Conservation (phyloP, 352 stramenopile genomes). For the Lagenidium sp. region DNA sequence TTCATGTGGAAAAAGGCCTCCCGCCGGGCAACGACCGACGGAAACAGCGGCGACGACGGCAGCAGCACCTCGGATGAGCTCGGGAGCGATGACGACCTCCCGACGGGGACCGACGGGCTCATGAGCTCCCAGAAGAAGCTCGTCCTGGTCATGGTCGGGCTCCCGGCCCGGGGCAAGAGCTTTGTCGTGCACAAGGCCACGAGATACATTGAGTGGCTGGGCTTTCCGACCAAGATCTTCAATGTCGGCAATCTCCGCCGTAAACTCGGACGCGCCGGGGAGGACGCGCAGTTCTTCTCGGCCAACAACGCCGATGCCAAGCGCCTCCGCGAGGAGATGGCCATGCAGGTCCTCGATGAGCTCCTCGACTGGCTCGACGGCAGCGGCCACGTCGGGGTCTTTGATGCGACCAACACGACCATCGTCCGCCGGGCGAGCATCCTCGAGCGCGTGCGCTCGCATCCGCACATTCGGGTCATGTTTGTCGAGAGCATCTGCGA, state of each 20-base stretch:
- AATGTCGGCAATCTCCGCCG: constrained; percentile 93
- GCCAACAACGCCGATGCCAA: constrained; percentile 79
- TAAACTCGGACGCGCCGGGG: constrained; percentile 51
- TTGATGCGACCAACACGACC: constrained; percentile 95
- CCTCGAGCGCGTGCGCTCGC: constrained; percentile 47
- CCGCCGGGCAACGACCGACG: constrained; percentile 19
- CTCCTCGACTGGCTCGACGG: constrained; percentile 89
- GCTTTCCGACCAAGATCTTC: constrained; percentile 89
- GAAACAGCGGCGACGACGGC: constrained; percentile 8
- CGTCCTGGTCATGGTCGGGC: constrained; percentile 90
- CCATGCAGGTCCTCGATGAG: constrained; percentile 78
- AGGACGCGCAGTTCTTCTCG: constrained; percentile 89
- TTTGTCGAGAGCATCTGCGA: constrained; percentile 96
- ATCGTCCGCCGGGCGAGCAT: constrained; percentile 56
- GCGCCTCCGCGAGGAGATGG: constrained; percentile 83
- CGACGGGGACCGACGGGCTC: constrained; percentile 30
- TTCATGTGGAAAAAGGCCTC: constrained; percentile 64
- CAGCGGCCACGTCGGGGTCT: constrained; percentile 89
- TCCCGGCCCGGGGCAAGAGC: constrained; percentile 93
- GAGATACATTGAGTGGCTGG: constrained; percentile 91
- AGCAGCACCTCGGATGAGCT: constrained; percentile 6
- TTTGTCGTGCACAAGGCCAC: constrained; percentile 93
- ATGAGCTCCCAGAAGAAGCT: constrained; percentile 81
- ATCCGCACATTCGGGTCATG: constrained; percentile 79
- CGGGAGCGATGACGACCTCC: not conserved